Conservation (phyloP, 495 filamentous ascomycete species). For the Evansstolkia leycettana region DNA sequence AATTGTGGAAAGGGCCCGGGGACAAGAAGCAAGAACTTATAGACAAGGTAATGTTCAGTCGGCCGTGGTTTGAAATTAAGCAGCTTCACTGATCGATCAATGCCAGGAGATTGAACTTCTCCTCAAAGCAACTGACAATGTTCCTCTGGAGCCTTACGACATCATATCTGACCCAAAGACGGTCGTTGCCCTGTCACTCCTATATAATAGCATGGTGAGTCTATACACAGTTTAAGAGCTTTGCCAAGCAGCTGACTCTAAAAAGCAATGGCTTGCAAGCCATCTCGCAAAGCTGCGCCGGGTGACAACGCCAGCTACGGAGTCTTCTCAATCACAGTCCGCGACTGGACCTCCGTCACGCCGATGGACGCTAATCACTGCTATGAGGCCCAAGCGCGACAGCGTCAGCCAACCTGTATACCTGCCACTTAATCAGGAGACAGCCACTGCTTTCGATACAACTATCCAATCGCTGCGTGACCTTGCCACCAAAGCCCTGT, state of each 20-base stretch:
- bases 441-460: slow-evolving; percentile 70
- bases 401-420: slow-evolving; percentile 51
- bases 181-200: slow-evolving; percentile 67
- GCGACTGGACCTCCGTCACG: slow-evolving; percentile 35
- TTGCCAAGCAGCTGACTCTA: slow-evolving; percentile 7
- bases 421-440: slow-evolving; percentile 80
- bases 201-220: slow-evolving; percentile 82
- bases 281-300: slow-evolving; percentile 66
- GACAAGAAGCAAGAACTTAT: slow-evolving; percentile 23
- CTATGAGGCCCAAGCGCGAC: slow-evolving; percentile 44
- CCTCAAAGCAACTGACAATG: slow-evolving; percentile 48
- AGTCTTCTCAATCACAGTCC: slow-evolving; percentile 24
- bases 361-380: slow-evolving; percentile 68
- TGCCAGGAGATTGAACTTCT: slow-evolving; percentile 55
- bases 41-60: slow-evolving; percentile 32
- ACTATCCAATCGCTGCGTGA: slow-evolving; percentile 69
- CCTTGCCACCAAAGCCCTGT: slow-evolving; percentile 61
- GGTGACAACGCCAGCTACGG: slow-evolving; percentile 40
- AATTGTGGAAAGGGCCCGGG: slow-evolving; percentile 40
- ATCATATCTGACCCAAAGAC: slow-evolving; percentile 84
- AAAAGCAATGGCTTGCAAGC: slow-evolving; percentile 75
- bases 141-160: slow-evolving; percentile 57
- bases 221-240: background rate
- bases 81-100: slow-evolving; percentile 2
- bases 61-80: background rate